A percentile compares a stretch with the other conserved stretches of the same genome.
Evolutionary conservation across 139 green algal species (phyloP).

Genomic region (Spirogloea muscicola): DNA sequence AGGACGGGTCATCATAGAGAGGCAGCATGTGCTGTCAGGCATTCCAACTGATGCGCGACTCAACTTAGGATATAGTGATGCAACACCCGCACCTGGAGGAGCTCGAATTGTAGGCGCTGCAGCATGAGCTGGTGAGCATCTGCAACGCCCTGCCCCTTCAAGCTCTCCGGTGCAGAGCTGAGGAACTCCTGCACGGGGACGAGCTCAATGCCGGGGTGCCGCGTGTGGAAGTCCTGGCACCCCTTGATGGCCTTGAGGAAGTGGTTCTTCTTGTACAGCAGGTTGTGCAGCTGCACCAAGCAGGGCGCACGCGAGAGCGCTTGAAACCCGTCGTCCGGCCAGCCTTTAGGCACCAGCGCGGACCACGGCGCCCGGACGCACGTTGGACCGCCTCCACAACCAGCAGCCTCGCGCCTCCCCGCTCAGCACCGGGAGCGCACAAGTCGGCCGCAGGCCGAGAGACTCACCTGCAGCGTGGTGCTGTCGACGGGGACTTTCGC

Average conservation of each 20-base stretch:
- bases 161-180: background rate
- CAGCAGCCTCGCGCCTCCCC: too few relatives aligned
- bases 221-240: slow-evolving; percentile 61
- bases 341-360: too few relatives aligned
- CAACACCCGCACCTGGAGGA: slow-evolving; percentile 14
- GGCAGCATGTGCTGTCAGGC: background rate
- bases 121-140: slow-evolving; percentile 25
- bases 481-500: slow-evolving; percentile 59
- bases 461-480: slow-evolving; percentile 49
- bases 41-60: background rate
- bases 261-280: slow-evolving; percentile 68
- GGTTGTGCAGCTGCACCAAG: slow-evolving; percentile 70
- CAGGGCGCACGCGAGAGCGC: too few relatives aligned
- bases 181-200: slow-evolving; percentile 58
- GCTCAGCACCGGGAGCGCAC: too few relatives aligned
- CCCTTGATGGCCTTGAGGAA: slow-evolving; percentile 68
- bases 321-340: too few relatives aligned
- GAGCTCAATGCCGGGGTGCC: slow-evolving; percentile 55
- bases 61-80: background rate
- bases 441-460: too few relatives aligned
- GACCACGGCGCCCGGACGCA: too few relatives aligned
- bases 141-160: too few relatives aligned
- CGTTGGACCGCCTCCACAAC: too few relatives aligned
- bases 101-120: slow-evolving; percentile 56
- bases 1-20: too few relatives aligned